These are phyloP conservation scores for Colletotrichum costaricense DNA, from an alignment of 2,329 filamentous ascomycete genomes.

Conservation along the genomic window DNA sequence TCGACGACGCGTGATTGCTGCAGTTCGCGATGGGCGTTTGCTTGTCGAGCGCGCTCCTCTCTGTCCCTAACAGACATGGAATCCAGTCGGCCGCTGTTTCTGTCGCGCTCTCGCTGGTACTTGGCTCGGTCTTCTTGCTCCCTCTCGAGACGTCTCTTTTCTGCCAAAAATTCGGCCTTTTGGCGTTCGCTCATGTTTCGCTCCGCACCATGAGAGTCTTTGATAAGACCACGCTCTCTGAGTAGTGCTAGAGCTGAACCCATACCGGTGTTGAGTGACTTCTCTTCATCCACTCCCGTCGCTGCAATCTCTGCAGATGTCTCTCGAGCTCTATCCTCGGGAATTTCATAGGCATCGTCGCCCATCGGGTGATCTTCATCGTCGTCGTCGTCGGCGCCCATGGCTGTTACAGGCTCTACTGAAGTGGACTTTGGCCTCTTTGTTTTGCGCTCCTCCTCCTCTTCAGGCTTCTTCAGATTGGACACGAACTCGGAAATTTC, in stretches of 20 bases:
- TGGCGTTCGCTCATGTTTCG: slow-evolving; percentile 76
- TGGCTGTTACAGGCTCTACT: slow-evolving; percentile 54
- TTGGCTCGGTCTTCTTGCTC: slow-evolving; percentile 85
- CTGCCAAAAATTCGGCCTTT: slow-evolving; percentile 81
- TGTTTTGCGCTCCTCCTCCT: slow-evolving; percentile 65
- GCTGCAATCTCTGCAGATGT: slow-evolving; percentile 64
- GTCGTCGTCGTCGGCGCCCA: slow-evolving; percentile 54
- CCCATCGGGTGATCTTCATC: slow-evolving; percentile 49
- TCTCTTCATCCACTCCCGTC: slow-evolving; percentile 87
- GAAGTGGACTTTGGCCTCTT: slow-evolving; percentile 54
- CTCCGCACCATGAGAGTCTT: slow-evolving; percentile 70
- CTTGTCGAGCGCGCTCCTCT: slow-evolving; percentile 87
- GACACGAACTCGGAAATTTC: slow-evolving; percentile 96
- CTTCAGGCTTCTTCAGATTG: slow-evolving; percentile 77
- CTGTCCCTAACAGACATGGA: slow-evolving; percentile 92
- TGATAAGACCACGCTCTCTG: slow-evolving; percentile 84
- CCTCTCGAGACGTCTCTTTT: slow-evolving; percentile 77
- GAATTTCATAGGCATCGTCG: slow-evolving; percentile 36
- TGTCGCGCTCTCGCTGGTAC: slow-evolving; percentile 88
- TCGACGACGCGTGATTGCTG: slow-evolving; percentile 84
- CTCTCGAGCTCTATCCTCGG: slow-evolving; percentile 53
- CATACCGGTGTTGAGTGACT: slow-evolving; percentile 80
- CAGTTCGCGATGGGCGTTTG: slow-evolving; percentile 90
- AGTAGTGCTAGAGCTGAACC: slow-evolving; percentile 86
- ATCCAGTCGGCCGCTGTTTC: slow-evolving; percentile 82